Conservation (phyloP, 768 basidiomycete species). For the Podaxis sp. region DNA sequence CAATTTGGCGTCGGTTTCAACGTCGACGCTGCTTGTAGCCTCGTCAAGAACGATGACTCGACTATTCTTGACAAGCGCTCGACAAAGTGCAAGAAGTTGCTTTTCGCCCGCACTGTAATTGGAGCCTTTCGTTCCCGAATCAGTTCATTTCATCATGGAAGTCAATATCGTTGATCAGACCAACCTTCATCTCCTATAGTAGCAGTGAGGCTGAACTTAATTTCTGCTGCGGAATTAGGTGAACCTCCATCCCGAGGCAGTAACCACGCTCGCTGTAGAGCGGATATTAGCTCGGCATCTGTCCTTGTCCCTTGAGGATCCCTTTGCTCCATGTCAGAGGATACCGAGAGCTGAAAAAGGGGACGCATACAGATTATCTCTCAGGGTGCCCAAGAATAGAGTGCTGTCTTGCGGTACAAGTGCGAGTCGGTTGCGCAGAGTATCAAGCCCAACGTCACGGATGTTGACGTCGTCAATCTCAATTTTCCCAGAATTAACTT, state of each 20-base stretch:
- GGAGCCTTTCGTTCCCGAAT: constrained; percentile 30
- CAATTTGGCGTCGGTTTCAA: constrained; percentile 60
- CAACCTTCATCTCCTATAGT: constrained; percentile 45
- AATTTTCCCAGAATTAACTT: constrained; percentile 56
- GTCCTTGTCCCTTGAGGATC: constrained; percentile 38
- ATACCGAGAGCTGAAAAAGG: constrained; percentile 17
- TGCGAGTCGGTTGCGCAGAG: constrained; percentile 50
- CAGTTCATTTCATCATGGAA: neutral
- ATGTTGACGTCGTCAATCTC: constrained; percentile 57
- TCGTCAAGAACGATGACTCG: constrained; percentile 62
- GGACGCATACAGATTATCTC: constrained; percentile 39
- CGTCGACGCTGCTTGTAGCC: constrained; percentile 61
- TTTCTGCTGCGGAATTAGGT: constrained; percentile 43
- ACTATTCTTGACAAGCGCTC: constrained; percentile 61
- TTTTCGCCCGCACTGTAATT: constrained; percentile 60
- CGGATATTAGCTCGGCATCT: constrained; percentile 61
- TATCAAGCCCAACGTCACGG: constrained; percentile 50
- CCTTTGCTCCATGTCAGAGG: neutral
- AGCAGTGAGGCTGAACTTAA: constrained; percentile 69
- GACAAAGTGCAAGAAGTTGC: constrained; percentile 53
- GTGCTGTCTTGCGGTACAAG: constrained; percentile 69
- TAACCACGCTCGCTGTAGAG: constrained; percentile 59
- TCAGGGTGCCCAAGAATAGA: constrained; percentile 49
- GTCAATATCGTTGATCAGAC: neutral
- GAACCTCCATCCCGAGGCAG: constrained; percentile 45